phyloP scores from a whole-genome alignment of 1,139 yeast genomes.

The Saccharomycopsis hybrid region DNA sequence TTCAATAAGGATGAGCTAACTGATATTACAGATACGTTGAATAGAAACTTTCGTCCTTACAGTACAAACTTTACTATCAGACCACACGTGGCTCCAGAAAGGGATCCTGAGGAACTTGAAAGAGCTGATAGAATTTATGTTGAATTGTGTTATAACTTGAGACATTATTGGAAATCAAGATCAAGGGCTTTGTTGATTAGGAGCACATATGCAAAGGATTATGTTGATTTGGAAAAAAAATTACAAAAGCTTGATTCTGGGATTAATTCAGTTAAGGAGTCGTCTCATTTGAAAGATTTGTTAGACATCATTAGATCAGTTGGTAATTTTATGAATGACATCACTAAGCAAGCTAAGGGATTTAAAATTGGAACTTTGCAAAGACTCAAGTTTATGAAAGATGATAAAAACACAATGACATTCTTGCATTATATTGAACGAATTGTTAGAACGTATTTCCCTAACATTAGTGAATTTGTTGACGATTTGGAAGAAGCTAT shows the following conservation, averaged over 20 bases:
- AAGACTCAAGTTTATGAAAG: conserved; percentile 80
- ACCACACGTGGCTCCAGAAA: conserved; percentile 39
- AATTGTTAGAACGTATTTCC: conserved; percentile 67
- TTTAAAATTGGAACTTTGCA: conserved; percentile 79
- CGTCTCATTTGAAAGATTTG: conserved; percentile 59
- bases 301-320: conserved; percentile 74
- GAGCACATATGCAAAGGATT: conserved; percentile 68
- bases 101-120: conserved; percentile 58
- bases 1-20: conserved; percentile 66
- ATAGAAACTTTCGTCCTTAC: conserved; percentile 69
- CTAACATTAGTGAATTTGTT: conserved; percentile 69
- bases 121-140: conserved; percentile 77
- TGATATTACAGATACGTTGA: conserved; percentile 62
- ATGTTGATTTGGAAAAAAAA: conserved; percentile 58
- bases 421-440: conserved; percentile 85
- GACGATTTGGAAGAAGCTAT: conserved; percentile 66
- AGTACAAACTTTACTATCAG: conserved; percentile 42
- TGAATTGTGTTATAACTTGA: conserved; percentile 70
- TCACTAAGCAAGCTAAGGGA: conserved; percentile 73
- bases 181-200: conserved; percentile 68
- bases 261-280: conserved; percentile 49
- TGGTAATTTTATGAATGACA: conserved; percentile 92
- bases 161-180: conserved; percentile 80
- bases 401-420: conserved; percentile 69
- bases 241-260: conserved; percentile 65